Evolutionary conservation across 768 basidiomycete genomes (phyloP).

Genomic region (Termitomyces sp.): DNA sequence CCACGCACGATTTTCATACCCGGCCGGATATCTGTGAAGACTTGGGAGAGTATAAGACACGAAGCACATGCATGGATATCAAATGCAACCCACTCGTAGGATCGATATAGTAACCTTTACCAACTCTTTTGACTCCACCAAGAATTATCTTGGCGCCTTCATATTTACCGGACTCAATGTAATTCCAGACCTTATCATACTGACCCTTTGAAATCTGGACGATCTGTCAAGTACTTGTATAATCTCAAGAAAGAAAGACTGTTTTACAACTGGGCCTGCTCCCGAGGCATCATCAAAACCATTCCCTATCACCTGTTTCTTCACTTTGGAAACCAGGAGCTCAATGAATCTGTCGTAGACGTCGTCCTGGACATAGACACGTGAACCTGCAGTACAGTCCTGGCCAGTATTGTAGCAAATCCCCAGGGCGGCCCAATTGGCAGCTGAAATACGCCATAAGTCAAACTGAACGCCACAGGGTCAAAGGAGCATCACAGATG

Average conservation of each 20-base stretch:
- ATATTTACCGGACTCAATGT: constrained; percentile 80
- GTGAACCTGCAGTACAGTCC: constrained; percentile 90
- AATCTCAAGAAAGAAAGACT: background rate
- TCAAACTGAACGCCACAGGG: background rate
- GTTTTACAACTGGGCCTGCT: constrained; percentile 79
- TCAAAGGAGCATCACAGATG: background rate
- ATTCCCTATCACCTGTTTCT: constrained; percentile 70
- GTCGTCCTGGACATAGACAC: constrained; percentile 83
- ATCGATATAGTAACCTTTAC: constrained; percentile 84
- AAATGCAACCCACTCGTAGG: constrained; percentile 65
- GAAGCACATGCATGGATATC: background rate
- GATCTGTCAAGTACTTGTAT: background rate
- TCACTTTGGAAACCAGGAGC: constrained; percentile 59
- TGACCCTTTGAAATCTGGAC: constrained; percentile 74
- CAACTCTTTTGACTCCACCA: constrained; percentile 74
- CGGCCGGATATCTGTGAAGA: constrained; percentile 75
- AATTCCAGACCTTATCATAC: constrained; percentile 81
- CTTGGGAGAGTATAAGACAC: constrained; percentile 27
- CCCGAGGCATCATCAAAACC: constrained; percentile 71
- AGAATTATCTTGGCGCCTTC: constrained; percentile 76
- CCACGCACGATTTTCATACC: constrained; percentile 80
- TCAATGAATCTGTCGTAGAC: constrained; percentile 83
- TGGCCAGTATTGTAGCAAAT: constrained; percentile 90
- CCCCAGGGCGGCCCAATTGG: constrained; percentile 81
- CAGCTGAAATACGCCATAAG: constrained; percentile 38